Evolutionary conservation across 1,284 basidiomycete species (phyloP).

Genomic region (Limonomyces culmigenus): DNA sequence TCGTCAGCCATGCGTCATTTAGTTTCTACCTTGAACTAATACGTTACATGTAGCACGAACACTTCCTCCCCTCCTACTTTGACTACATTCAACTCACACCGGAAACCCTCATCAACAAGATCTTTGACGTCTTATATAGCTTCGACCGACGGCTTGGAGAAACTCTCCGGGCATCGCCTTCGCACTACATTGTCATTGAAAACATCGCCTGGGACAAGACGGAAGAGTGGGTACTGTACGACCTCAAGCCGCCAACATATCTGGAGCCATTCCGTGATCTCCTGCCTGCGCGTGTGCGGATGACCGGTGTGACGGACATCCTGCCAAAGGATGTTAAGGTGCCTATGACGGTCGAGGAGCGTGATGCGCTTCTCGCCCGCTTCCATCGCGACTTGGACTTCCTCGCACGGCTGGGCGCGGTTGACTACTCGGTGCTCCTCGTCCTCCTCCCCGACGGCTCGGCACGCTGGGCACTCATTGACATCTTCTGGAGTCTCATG

Average conservation of each 20-base stretch:
- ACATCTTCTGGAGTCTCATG: not conserved
- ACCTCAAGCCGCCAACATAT: not conserved
- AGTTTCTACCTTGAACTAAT: too few species aligned
- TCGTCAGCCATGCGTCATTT: too few species aligned
- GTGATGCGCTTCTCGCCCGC: not conserved
- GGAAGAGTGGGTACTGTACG: not conserved
- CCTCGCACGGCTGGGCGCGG: not conserved
- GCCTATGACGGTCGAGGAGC: not conserved
- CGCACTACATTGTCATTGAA: not conserved
- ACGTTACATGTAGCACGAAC: too few species aligned
- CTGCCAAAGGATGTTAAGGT: not conserved
- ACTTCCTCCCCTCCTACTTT: not conserved
- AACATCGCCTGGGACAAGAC: not conserved
- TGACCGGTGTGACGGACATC: not conserved
- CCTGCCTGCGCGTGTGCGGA: not conserved
- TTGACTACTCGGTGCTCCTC: not conserved
- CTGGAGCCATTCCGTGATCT: not conserved
- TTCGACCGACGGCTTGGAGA: not conserved
- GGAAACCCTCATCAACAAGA: not conserved
- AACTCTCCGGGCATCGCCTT: not conserved
- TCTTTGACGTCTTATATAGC: not conserved
- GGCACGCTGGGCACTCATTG: not conserved
- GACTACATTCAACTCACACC: not conserved
- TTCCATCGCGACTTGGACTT: not conserved
- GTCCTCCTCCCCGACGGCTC: not conserved